phyloP scores from a whole-genome alignment of 495 filamentous ascomycete genomes.

The Aspergillus funiculosus region DNA sequence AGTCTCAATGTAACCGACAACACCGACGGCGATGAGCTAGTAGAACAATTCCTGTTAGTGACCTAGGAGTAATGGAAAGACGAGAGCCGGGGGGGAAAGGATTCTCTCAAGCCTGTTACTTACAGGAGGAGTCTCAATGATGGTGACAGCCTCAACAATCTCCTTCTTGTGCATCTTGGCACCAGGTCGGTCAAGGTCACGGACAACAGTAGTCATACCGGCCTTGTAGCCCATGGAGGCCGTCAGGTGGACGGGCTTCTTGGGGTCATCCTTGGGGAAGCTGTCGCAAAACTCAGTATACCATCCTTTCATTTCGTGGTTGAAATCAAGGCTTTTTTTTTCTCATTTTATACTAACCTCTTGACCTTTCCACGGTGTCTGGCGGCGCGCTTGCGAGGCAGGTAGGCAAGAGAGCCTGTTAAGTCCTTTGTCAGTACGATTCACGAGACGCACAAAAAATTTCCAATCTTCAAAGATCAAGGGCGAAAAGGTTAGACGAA shows the following conservation, averaged over 20 bases:
- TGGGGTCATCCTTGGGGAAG: constrained; percentile 99
- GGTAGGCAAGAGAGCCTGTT: constrained; percentile 77
- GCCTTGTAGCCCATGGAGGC: constrained; percentile 99
- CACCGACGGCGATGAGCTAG: constrained; percentile 98
- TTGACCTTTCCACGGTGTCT: constrained; percentile 98
- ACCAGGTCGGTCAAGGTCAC: constrained; percentile 98
- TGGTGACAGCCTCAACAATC: constrained; percentile 96
- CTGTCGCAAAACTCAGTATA: constrained; percentile 49
- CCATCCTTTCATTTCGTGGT: constrained; percentile 21
- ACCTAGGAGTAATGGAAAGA: neutral
- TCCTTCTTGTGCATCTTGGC: constrained; percentile 99
- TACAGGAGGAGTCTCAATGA: constrained; percentile 99
- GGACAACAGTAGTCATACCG: constrained; percentile 99
- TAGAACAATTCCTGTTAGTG: constrained; percentile 28
- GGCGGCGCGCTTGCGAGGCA: constrained; percentile 94
- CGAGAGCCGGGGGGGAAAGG: too few relatives aligned
- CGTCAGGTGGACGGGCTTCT: constrained; percentile 98
- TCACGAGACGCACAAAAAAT: constrained; percentile 22
- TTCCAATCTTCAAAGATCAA: constrained; percentile 27
- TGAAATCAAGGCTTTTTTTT: constrained; percentile 14
- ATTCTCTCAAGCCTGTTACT: too few relatives aligned
- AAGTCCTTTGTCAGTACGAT: constrained; percentile 32
- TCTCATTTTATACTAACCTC: constrained; percentile 56
- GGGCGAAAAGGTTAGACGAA: constrained; percentile 36
- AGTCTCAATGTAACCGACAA: constrained; percentile 99